Base-by-base conservation (phyloP, 108 stramenopile genomes). In the Seminavis robusta region DNA sequence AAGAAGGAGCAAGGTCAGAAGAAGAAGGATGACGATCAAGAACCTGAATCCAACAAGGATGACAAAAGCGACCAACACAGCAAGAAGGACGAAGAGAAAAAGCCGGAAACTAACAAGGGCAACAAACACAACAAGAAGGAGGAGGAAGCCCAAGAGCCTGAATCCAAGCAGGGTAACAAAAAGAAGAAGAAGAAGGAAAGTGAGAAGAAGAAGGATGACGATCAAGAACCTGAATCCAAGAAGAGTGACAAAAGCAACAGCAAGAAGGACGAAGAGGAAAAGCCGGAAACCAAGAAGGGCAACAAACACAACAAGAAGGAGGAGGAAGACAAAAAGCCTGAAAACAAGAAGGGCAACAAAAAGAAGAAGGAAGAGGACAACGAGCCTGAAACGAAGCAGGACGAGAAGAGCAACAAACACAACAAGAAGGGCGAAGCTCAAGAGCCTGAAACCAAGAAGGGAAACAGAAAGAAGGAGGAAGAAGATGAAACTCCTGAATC, bases 351-450 rank as follows among this genome's bases (percentile, higher is more conserved):
- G 13, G 17, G 19, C 26, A 56, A 44, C 1, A 45, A 31, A 9
- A 52, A 52, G 28, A 31, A 52, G 15, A 24, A 24, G 51, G 16
- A 52, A n/a, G 30, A 24, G 8, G 16, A 30, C 9, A 31, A 59
- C 27, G 11, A 46, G 15, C 8, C 27, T 0, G 39, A 61, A 9
- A 9, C 33, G 1, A 34, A 53, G 29, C 20, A 52, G 7, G 32
- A 52, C 21, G 30, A 61, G 16, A 52, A 62, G 39, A 23, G 21
- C 36, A 23, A 59, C 25, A 56, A 62, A 2, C 13, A 37, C 36
- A 37, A 37, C 36, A 37, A 37, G 13, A 37, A 37, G 13, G 13
- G 8, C 36, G 13, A 37, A 8, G 36, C n/a, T n/a, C n/a, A n/a
- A n/a, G n/a, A n/a, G n/a, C n/a, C n/a, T n/a, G n/a, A n/a, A n/a